Base-by-base conservation (phyloP, 2,329 filamentous ascomycete genomes). In the Pseudogymnoascus destructans region DNA sequence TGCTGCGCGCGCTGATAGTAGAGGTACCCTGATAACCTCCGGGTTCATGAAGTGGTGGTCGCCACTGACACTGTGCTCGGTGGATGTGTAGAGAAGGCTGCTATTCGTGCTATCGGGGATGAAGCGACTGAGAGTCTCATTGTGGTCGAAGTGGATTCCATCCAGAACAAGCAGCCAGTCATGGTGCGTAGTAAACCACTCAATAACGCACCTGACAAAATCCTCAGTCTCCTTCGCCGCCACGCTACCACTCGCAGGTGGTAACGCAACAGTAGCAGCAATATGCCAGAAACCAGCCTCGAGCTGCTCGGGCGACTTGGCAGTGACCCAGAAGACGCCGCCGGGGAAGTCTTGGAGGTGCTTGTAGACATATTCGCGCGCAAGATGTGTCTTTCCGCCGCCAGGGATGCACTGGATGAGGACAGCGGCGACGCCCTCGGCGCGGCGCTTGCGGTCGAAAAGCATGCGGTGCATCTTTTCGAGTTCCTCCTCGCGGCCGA, bases 81-180 rank as follows among this genome's bases (percentile, higher is more conserved):
- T 79, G 0, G 83, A 86, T 0, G 84, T 87, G 64, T 84, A 85
- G 23, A 88, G 84, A 54, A 87, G 76, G 64, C 79, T 81, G 11
- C 81, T 84, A 58, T 80, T 77, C 60, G 73, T 76, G 25, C 76
- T 77, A 63, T 84, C 82, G 0, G 85, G 85, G n/a, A 88, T 79
- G 61, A 84, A 85, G 35, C 77, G 72, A 54, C 75, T 72, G 21
- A 87, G 71, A 17, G 75, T 75, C 1, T 75, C 75, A 2, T 80
- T 75, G 5, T 75, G 73, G 55, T 81, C 78, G 60, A 86, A 85
- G 36, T 77, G 78, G 23, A 87, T 75, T 1, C 83, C 84, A 62
- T 88, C 85, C 36, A 87, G 77, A 1, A 87, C 74, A 25, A 88
- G 68, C 1, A 88, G 72, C 85, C 85, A 88, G 6, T 80, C 75